Conservation (phyloP, 257 asterid genomes). For the Rehmannia glutinosa region DNA sequence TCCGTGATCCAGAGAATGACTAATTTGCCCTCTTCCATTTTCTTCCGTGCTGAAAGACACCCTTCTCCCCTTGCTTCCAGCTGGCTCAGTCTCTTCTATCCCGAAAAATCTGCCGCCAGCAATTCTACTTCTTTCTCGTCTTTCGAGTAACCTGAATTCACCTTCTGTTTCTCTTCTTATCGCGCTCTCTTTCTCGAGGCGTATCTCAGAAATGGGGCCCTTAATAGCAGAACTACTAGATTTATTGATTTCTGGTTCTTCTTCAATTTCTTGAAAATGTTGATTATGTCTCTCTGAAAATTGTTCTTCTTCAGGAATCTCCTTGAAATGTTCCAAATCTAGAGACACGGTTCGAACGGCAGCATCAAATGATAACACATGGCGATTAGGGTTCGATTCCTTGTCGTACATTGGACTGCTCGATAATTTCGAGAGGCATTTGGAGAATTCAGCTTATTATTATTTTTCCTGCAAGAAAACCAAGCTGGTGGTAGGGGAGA, state of each 20-base stretch:
- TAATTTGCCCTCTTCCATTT: slow-evolving; percentile 33
- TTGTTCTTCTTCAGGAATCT: slow-evolving; percentile 49
- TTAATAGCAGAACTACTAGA: slow-evolving; percentile 19
- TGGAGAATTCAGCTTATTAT: slow-evolving; percentile 52
- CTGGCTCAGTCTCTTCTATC: slow-evolving; percentile 64
- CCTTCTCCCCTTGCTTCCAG: slow-evolving; percentile 72
- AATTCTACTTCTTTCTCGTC: slow-evolving; percentile 70
- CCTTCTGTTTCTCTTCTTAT: slow-evolving; percentile 93
- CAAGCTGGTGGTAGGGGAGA: slow-evolving; percentile 80
- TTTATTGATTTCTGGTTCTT: slow-evolving; percentile 42
- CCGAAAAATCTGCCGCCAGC: slow-evolving; percentile 75
- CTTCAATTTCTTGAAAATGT: slow-evolving; percentile 57
- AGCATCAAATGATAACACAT: slow-evolving; percentile 69
- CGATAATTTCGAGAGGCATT: slow-evolving; percentile 37
- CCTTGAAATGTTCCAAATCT: slow-evolving; percentile 54
- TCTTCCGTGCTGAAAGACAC: slow-evolving; percentile 79
- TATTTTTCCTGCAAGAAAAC: slow-evolving; percentile 63
- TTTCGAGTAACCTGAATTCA: slow-evolving; percentile 72
- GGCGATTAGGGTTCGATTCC: slow-evolving; percentile 37
- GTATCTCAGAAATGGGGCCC: slow-evolving; percentile 34
- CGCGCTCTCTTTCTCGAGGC: slow-evolving; percentile 69
- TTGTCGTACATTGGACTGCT: slow-evolving; percentile 53
- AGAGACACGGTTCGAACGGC: slow-evolving; percentile 73
- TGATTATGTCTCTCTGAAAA: slow-evolving; percentile 24
- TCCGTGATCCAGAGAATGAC: slow-evolving; percentile 49